Evolutionary conservation across 805 yeast genomes (phyloP).

Genomic region (Starmerella vaccinii): DNA sequence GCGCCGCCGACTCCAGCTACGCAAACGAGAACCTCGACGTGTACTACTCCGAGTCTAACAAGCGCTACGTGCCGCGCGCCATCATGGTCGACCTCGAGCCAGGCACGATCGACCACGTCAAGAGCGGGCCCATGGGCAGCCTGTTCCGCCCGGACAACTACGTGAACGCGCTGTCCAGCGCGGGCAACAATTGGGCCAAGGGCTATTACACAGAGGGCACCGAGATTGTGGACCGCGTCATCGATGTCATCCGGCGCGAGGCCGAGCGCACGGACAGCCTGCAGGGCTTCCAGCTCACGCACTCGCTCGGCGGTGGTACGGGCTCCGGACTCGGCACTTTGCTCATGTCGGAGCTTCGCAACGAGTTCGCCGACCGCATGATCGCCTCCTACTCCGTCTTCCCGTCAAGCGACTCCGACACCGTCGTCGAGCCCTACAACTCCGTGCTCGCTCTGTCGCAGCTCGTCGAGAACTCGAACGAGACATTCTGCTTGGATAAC

Average conservation of each 20-base stretch:
- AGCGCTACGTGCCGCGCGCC: slow-evolving; percentile 79
- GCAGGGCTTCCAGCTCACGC: slow-evolving; percentile 89
- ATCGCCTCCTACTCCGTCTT: slow-evolving; percentile 90
- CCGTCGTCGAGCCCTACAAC: slow-evolving; percentile 91
- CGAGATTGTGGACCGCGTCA: slow-evolving; percentile 77
- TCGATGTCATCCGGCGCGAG: slow-evolving; percentile 86
- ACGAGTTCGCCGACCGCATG: slow-evolving; percentile 92
- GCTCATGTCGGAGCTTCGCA: slow-evolving; percentile 73
- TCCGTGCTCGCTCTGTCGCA: slow-evolving; percentile 87
- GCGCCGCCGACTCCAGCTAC: slow-evolving; percentile 16
- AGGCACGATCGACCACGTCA: slow-evolving; percentile 80
- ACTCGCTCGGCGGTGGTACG: slow-evolving; percentile 83
- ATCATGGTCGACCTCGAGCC: slow-evolving; percentile 90
- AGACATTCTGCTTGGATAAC: slow-evolving; percentile 89
- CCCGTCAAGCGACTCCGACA: slow-evolving; percentile 85
- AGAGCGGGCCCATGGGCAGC: slow-evolving; percentile 69
- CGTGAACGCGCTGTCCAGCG: slow-evolving; percentile 81
- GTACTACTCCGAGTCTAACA: slow-evolving; percentile 77
- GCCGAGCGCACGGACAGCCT: slow-evolving; percentile 87
- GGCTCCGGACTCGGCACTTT: slow-evolving; percentile 96
- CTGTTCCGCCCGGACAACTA: slow-evolving; percentile 87
- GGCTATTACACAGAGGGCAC: slow-evolving; percentile 97
- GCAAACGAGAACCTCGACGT: slow-evolving; percentile 54
- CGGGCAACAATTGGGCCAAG: slow-evolving; percentile 95
- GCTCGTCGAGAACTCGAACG: slow-evolving; percentile 81